A percentile compares a stretch with the other conserved stretches of the same genome.
Evolutionary conservation across 805 yeast species (phyloP).

Genomic region (Pichia sporocuriosa): DNA sequence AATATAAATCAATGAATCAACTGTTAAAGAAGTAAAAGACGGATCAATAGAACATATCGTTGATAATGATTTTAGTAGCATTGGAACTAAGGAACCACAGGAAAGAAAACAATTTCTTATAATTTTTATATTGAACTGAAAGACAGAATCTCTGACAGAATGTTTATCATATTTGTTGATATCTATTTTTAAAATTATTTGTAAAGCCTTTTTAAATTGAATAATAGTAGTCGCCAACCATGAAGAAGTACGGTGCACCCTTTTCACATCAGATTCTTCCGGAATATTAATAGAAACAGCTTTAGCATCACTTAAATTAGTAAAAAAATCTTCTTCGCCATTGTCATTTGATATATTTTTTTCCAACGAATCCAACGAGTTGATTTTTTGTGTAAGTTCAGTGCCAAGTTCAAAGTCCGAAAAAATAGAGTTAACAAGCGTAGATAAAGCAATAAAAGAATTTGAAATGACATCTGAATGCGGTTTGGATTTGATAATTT

Average conservation of each 20-base stretch:
- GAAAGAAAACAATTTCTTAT: constrained; percentile 30
- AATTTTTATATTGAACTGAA: constrained; percentile 27
- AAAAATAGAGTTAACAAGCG: constrained; percentile 32
- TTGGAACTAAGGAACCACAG: constrained; percentile 32
- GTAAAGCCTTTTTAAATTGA: constrained; percentile 44
- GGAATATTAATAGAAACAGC: constrained; percentile 20
- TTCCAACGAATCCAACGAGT: constrained; percentile 15
- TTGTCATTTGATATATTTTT: too few relatives aligned
- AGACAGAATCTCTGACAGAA: constrained; percentile 30
- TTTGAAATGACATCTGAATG: constrained; percentile 33
- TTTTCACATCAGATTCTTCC: constrained; percentile 7
- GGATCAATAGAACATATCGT: constrained; percentile 17
- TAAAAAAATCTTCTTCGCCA: too few relatives aligned
- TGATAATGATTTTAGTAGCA: constrained; percentile 28
- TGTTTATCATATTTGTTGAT: constrained; percentile 17
- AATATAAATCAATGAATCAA: constrained; percentile 15
- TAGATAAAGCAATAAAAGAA: constrained; percentile 27
- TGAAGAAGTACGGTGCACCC: constrained; percentile 34
- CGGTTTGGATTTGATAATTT: constrained; percentile 28
- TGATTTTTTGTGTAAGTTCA: constrained; percentile 4
- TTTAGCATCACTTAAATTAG: too few relatives aligned
- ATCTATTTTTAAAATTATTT: constrained; percentile 25
- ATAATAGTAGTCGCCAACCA: constrained; percentile 51
- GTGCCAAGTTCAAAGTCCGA: constrained; percentile 35
- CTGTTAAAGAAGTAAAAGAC: constrained; percentile 6